Evolutionary conservation across 805 yeast genomes (phyloP).

Genomic region (Kazachstania bromeliacearum): DNA sequence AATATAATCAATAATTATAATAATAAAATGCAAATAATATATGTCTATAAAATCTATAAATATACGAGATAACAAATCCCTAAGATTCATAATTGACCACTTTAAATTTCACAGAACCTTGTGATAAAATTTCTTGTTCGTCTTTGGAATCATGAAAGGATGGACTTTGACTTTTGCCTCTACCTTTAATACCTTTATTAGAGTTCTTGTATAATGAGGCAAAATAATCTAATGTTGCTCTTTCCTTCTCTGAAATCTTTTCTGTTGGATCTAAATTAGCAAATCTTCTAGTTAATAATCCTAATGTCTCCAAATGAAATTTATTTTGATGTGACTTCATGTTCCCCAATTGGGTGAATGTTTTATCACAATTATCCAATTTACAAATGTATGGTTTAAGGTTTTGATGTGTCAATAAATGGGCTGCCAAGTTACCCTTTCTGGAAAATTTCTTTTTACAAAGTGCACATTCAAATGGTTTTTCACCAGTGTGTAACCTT

Average conservation of each 20-base stretch:
- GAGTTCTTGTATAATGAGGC: conserved; percentile 76
- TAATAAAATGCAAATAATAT: too few species aligned
- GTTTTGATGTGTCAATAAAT: conserved; percentile 69
- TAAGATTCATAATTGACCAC: conserved; percentile 3
- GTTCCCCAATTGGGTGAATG: conserved; percentile 87
- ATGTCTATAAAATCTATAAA: too few species aligned
- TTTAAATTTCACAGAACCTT: conserved; percentile 5
- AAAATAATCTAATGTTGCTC: conserved; percentile 65
- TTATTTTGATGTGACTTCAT: conserved; percentile 90
- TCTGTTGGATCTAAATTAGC: conserved; percentile 50
- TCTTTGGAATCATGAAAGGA: not conserved
- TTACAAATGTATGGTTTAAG: conserved; percentile 70
- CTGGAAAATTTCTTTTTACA: conserved; percentile 77
- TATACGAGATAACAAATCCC: too few species aligned
- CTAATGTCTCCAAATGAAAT: conserved; percentile 67
- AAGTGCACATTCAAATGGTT: conserved; percentile 71
- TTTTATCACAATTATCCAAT: conserved; percentile 71
- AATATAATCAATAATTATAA: too few species aligned
- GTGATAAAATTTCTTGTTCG: conserved; percentile 1
- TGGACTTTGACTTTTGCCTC: conserved; percentile 5
- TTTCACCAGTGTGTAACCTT: conserved; percentile 84
- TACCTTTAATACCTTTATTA: conserved; percentile 55
- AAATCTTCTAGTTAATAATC: conserved; percentile 51
- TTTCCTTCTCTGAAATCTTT: conserved; percentile 50
- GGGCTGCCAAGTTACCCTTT: conserved; percentile 89